These are phyloP conservation scores for Dictyostelium firmibasis DNA, from an alignment of 78 protist species.

Conservation along the genomic window DNA sequence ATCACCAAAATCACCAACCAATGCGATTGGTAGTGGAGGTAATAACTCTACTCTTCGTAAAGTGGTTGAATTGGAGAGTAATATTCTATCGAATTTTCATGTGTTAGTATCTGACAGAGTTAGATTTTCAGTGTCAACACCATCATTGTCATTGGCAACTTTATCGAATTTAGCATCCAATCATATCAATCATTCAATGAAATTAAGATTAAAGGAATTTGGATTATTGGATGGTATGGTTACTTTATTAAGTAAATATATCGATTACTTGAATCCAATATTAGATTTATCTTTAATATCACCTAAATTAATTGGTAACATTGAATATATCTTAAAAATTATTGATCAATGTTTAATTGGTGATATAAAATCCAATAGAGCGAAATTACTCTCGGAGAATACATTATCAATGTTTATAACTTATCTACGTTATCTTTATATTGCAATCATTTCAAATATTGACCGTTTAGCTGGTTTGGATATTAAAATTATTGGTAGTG, in stretches of 20 bases:
- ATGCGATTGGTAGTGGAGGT: not conserved
- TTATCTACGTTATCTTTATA: slow-evolving; percentile 22
- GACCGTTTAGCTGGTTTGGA: slow-evolving; percentile 66
- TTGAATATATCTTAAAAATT: slow-evolving; percentile 32
- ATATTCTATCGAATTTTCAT: slow-evolving; percentile 5
- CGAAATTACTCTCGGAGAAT: not conserved
- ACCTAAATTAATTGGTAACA: slow-evolving; percentile 63
- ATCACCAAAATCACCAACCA: not conserved
- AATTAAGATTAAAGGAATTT: not conserved
- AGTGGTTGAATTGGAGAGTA: not conserved
- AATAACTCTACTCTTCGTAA: not conserved
- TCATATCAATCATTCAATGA: slow-evolving; percentile 33
- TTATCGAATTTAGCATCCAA: slow-evolving; percentile 36
- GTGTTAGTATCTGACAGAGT: not conserved
- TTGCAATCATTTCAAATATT: not conserved
- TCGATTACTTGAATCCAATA: slow-evolving; percentile 50
- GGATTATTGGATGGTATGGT: slow-evolving; percentile 31
- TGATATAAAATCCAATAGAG: slow-evolving; percentile 24
- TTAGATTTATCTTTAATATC: slow-evolving; percentile 23
- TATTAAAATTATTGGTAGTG: slow-evolving; percentile 55
- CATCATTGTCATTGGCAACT: slow-evolving; percentile 44
- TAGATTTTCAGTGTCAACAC: slow-evolving; percentile 23
- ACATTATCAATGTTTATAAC: slow-evolving; percentile 21
- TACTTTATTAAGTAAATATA: slow-evolving; percentile 11
- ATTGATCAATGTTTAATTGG: slow-evolving; percentile 36